Conservation (phyloP, 768 basidiomycete genomes). For the Amyloporia xantha region DNA sequence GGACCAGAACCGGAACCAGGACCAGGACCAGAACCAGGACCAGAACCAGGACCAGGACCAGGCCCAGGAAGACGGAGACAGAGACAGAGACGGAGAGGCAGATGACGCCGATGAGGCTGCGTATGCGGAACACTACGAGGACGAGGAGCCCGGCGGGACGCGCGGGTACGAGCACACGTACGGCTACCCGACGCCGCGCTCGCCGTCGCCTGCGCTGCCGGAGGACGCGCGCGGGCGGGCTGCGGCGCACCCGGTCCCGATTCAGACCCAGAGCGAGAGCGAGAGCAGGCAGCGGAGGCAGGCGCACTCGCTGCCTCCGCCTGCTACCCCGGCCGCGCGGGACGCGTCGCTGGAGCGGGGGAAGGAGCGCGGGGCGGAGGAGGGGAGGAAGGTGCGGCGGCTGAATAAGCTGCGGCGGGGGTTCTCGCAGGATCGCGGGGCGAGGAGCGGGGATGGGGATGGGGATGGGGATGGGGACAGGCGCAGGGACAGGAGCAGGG, state of each 20-base stretch:
- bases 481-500: background rate
- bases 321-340: background rate
- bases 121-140: background rate
- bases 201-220: conserved; percentile 12
- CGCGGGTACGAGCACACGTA: conserved; percentile 1
- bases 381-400: background rate
- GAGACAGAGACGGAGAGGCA: background rate
- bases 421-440: background rate
- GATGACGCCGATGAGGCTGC: background rate
- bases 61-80: background rate
- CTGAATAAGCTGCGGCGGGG: background rate
- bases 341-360: background rate
- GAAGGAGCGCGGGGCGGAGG: background rate
- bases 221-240: background rate
- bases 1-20: background rate
- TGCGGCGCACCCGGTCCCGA: too few relatives aligned
- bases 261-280: background rate
- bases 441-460: background rate
- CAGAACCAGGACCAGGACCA: background rate
- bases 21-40: background rate
- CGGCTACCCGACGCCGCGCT: conserved; percentile 17
- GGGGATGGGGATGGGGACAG: background rate
- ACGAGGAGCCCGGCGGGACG: background rate
- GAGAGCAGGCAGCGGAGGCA: background rate
- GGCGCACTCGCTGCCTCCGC: background rate